Conservation (phyloP, 2,329 filamentous ascomycete genomes). For the Cephalotrichum gorgonifer region DNA sequence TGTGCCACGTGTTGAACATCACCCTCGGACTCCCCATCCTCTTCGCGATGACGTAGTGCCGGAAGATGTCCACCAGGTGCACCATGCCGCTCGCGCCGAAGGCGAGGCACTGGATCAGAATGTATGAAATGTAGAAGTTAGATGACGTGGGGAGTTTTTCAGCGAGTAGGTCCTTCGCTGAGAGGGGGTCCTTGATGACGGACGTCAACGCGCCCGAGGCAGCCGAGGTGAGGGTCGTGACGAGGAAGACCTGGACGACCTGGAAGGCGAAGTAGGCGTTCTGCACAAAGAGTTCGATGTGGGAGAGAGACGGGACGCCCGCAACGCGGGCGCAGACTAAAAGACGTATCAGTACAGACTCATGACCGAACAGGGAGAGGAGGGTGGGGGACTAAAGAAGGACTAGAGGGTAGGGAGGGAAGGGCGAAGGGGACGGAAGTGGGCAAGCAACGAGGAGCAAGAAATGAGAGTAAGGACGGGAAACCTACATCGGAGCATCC, state of each 20-base stretch:
- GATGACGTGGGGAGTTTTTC: slow-evolving; percentile 63
- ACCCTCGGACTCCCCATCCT: slow-evolving; percentile 70
- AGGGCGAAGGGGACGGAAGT: no score
- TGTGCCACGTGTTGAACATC: slow-evolving; percentile 70
- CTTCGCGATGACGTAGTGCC: slow-evolving; percentile 51
- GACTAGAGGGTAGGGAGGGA: background rate
- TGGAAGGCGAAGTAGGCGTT: slow-evolving; percentile 74
- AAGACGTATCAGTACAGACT: background rate
- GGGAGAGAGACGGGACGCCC: slow-evolving; percentile 59
- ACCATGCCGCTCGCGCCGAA: slow-evolving; percentile 66
- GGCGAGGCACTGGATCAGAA: slow-evolving; percentile 81
- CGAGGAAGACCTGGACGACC: slow-evolving; percentile 74
- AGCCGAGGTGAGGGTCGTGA: slow-evolving; percentile 68
- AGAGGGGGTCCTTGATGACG: slow-evolving; percentile 34
- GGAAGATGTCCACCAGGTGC: slow-evolving; percentile 54
- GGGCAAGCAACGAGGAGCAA: no score
- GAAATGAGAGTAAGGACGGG: background rate
- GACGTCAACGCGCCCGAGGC: slow-evolving; percentile 55
- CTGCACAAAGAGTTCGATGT: slow-evolving; percentile 67
- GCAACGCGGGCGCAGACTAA: slow-evolving; percentile 59
- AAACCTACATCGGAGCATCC: slow-evolving; percentile 53
- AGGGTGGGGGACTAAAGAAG: no score
- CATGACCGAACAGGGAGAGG: no score
- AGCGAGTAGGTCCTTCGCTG: slow-evolving; percentile 42
- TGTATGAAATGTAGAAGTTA: slow-evolving; percentile 88